Base-by-base conservation (phyloP, 768 basidiomycete genomes). In the Boletus rex-veris region DNA sequence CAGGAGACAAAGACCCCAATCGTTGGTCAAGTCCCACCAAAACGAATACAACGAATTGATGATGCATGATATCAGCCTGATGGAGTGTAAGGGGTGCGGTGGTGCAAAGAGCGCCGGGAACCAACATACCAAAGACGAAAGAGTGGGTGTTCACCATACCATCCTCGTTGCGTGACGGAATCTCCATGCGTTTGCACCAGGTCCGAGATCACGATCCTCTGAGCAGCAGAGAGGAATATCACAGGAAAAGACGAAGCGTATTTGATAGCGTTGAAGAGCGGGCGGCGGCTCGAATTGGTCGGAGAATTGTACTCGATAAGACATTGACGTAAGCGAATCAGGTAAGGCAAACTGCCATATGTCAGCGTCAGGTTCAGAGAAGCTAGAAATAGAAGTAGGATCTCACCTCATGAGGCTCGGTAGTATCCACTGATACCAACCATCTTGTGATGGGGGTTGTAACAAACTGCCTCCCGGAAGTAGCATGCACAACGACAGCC, bases 21-120 rank as follows among this genome's bases (percentile, higher is more conserved):
- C 97, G 68, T 96, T 91, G 45, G 92, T 93, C 40, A 98, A 80
- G 71, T 98, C 97, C 97, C 97, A 99, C 91, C 93, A 99, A 70
- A 96, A 98, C 3, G 94, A 95, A 71, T 92, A 99, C 30, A 90
- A 69, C 4, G 95, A 96, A 71, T 98, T 98, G 63, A 96, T 69
- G 35, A 82, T 78, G 21, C 92, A 94, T 10, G 86, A 82, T 42
- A 97, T 70, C 15, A 98, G 70, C 94, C 93, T 96, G 52, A 19
- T 39, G 30, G 40, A 30, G 57, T 14, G 28, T 61, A 48, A 45
- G 43, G 33, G 35, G 36, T 33, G 28, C 57, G 15, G 45, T 44
- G 45, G 31, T 18, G 10, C 26, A 18, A 11, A 24, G 28, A 43
- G n/a, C 10, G 31, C n/a, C 58, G 9, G 30, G 37, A 19, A 41